Evolutionary conservation across 2,329 filamentous ascomycete species (phyloP).

Genomic region (Cladosporium oxysporum): DNA sequence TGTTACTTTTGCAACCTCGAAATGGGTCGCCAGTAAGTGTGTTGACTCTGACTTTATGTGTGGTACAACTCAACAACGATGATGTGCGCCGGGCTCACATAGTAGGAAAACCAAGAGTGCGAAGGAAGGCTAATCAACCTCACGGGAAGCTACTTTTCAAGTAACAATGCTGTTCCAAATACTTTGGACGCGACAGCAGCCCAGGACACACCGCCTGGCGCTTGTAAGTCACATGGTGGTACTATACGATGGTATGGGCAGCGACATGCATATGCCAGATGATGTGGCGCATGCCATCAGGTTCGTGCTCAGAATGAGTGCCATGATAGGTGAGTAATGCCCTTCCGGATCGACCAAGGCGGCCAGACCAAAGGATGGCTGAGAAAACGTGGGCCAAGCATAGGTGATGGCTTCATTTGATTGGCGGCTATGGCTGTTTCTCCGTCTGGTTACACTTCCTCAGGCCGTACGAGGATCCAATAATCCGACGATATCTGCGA

Average conservation of each 20-base stretch:
- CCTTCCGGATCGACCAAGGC: background rate
- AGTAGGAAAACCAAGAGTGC: background rate
- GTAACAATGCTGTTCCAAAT: background rate
- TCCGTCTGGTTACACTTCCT: background rate
- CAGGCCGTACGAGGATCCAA: background rate
- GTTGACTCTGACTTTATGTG: background rate
- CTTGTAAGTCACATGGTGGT: background rate
- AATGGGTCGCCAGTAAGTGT: background rate
- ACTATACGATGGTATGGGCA: background rate
- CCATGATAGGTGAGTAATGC: background rate
- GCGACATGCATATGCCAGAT: background rate
- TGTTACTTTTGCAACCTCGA: background rate
- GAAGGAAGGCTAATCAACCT: background rate
- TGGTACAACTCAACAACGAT: background rate
- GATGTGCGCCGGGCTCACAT: background rate
- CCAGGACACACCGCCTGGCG: background rate
- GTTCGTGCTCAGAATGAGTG: background rate
- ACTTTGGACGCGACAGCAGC: background rate
- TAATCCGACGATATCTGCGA: background rate
- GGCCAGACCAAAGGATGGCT: background rate
- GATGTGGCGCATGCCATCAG: background rate
- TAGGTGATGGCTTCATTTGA: background rate
- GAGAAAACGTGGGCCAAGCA: conserved; percentile 5
- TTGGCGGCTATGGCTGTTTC: background rate
- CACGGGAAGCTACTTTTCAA: background rate